phyloP scores from a whole-genome alignment of 116 monocot genomes.

The Iris pallida region DNA sequence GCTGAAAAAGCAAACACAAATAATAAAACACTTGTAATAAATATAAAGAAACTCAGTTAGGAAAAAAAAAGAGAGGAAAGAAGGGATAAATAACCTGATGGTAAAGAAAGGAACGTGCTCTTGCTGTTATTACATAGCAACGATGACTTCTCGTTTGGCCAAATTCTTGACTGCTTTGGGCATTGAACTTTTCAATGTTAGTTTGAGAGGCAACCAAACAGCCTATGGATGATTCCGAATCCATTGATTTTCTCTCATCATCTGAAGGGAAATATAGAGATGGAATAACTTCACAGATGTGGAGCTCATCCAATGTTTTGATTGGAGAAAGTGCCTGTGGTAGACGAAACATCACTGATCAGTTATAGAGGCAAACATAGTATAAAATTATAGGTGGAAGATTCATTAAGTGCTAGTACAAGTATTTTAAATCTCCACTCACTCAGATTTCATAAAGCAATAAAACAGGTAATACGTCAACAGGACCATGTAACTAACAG shows the following conservation, averaged over 20 bases:
- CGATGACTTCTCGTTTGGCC: slow-evolving; percentile 58
- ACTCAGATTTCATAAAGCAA: not conserved
- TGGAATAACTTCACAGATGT: slow-evolving; percentile 55
- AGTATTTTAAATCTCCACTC: not conserved
- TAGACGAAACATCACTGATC: not conserved
- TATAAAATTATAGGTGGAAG: not conserved
- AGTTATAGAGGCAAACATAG: not conserved
- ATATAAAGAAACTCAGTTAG: not conserved
- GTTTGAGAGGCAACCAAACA: slow-evolving; percentile 9
- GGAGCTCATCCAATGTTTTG: slow-evolving; percentile 80
- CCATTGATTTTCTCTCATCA: slow-evolving; percentile 29
- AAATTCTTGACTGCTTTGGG: slow-evolving; percentile 31
- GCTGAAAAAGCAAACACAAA: too few species aligned
- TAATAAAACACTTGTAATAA: too few species aligned
- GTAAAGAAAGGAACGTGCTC: slow-evolving; percentile 84
- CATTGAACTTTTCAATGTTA: slow-evolving; percentile 6
- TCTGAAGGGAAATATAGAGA: slow-evolving; percentile 56
- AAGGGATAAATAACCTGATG: slow-evolving; percentile 56
- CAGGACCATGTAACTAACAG: not conserved
- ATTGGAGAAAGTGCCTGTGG: slow-evolving; percentile 79
- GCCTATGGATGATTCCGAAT: slow-evolving; percentile 19
- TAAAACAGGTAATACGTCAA: not conserved
- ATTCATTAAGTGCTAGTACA: not conserved
- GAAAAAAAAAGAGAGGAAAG: not conserved
- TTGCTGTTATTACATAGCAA: slow-evolving; percentile 74